Percentiles rank a stretch among this genome's conserved stretches.
Evolutionary conservation across 306 rosid genomes (phyloP).

Genomic region (Vachellia collinsii): DNA sequence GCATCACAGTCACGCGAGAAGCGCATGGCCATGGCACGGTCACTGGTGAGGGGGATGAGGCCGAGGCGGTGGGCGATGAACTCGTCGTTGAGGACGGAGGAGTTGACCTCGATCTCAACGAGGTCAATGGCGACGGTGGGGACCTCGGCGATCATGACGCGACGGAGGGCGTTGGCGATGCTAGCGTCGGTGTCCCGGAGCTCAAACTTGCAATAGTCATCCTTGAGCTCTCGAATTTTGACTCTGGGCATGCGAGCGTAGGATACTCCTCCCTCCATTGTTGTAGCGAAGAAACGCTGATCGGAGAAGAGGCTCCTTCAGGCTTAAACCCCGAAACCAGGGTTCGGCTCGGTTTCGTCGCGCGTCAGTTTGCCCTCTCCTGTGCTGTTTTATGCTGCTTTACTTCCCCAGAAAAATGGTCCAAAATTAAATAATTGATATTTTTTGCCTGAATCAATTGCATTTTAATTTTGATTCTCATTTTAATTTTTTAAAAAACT

Average conservation of each 20-base stretch:
- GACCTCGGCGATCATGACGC: slow-evolving; percentile 94
- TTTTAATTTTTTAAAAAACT: no score
- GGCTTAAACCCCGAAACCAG: background rate
- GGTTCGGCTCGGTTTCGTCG: background rate
- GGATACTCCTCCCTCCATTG: slow-evolving; percentile 61
- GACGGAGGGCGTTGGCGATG: slow-evolving; percentile 92
- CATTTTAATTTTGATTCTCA: no score
- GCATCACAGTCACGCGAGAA: no score
- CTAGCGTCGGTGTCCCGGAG: slow-evolving; percentile 87
- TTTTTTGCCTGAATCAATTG: no score
- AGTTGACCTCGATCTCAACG: slow-evolving; percentile 91
- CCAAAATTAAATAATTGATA: background rate
- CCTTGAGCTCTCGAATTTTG: slow-evolving; percentile 79
- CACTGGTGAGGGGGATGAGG: slow-evolving; percentile 79
- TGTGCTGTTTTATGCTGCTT: background rate
- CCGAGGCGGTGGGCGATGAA: slow-evolving; percentile 94
- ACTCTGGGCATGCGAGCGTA: slow-evolving; percentile 87
- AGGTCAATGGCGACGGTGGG: slow-evolving; percentile 94
- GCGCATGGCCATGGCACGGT: no score
- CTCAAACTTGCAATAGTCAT: slow-evolving; percentile 80
- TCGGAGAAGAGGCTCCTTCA: background rate
- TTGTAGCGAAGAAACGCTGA: background rate
- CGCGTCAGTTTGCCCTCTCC: background rate
- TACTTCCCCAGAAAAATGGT: no score
- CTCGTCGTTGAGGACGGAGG: slow-evolving; percentile 94